Percentiles rank a stretch among this genome's conserved stretches.
Evolutionary conservation across 495 filamentous ascomycete genomes (phyloP).

Genomic region (Aspergillus diversus): DNA sequence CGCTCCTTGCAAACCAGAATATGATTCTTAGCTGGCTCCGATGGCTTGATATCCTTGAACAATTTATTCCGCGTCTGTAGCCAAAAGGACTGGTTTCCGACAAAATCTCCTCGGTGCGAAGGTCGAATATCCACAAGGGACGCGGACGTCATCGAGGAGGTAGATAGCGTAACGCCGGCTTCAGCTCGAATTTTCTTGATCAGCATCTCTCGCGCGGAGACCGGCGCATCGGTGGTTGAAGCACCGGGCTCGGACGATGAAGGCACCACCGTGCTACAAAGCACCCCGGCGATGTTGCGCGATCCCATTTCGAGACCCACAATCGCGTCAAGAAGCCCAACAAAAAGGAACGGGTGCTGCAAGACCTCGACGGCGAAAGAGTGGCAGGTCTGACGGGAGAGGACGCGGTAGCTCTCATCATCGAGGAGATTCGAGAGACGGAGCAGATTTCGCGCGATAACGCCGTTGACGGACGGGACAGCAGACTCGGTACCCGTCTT

Average conservation of each 20-base stretch:
- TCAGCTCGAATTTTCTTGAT: conserved; percentile 42
- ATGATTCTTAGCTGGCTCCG: conserved; percentile 45
- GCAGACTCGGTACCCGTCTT: conserved; percentile 94
- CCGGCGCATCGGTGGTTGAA: conserved; percentile 31
- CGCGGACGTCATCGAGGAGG: conserved; percentile 38
- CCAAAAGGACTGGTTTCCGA: conserved; percentile 54
- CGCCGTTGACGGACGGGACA: conserved; percentile 85
- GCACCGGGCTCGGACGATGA: background rate
- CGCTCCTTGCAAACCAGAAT: conserved; percentile 56
- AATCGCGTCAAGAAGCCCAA: conserved; percentile 74
- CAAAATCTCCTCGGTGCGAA: conserved; percentile 54
- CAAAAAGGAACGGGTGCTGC: conserved; percentile 89
- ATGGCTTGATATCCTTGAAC: conserved; percentile 47
- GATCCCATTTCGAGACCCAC: conserved; percentile 68
- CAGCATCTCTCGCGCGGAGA: conserved; percentile 42
- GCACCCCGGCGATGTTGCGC: conserved; percentile 47
- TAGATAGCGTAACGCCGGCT: conserved; percentile 43
- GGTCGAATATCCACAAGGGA: conserved; percentile 46
- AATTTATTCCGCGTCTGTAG: conserved; percentile 52
- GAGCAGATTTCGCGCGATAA: conserved; percentile 81
- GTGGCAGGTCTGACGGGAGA: conserved; percentile 73
- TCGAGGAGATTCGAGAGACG: conserved; percentile 73
- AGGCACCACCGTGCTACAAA: conserved; percentile 34
- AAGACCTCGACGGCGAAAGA: conserved; percentile 90
- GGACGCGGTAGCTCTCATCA: conserved; percentile 62